phyloP scores from a whole-genome alignment of 2,329 filamentous ascomycete species.

The Davidsoniella neocaledoniae region DNA sequence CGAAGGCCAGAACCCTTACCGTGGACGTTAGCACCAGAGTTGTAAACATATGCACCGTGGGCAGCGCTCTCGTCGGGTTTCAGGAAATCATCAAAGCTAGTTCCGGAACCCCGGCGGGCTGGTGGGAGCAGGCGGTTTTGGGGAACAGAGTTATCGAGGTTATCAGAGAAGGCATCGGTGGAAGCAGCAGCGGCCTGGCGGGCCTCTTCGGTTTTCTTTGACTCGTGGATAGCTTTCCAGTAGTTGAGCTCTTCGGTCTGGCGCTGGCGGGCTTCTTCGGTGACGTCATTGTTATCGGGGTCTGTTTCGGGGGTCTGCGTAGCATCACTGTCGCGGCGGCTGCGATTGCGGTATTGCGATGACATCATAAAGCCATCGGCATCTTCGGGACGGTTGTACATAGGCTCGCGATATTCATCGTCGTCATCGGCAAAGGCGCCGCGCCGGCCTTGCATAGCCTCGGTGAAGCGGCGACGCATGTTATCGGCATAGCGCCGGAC shows the following conservation, averaged over 20 bases:
- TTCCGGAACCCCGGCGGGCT: slow-evolving; percentile 18
- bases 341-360: slow-evolving; percentile 24
- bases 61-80: slow-evolving; percentile 33
- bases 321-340: slow-evolving; percentile 20
- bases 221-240: slow-evolving; percentile 41
- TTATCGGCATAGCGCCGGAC: slow-evolving; percentile 44
- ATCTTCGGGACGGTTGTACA: slow-evolving; percentile 50
- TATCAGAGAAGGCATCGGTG: slow-evolving; percentile 13
- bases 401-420: slow-evolving; percentile 27
- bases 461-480: slow-evolving; percentile 42
- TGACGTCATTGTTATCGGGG: slow-evolving; percentile 32
- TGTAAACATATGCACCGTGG: slow-evolving; percentile 39
- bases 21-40: slow-evolving; percentile 33
- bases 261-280: slow-evolving; percentile 41
- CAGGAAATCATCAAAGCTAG: slow-evolving; percentile 44
- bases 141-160: too few species aligned
- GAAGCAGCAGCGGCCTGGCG: slow-evolving; percentile 6
- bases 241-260: slow-evolving; percentile 50
- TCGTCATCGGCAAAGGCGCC: slow-evolving; percentile 40
- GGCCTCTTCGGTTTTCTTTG: slow-evolving; percentile 26
- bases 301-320: slow-evolving; percentile 1
- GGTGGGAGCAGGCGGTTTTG: too few species aligned
- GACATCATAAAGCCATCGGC: slow-evolving; percentile 45
- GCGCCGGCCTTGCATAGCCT: slow-evolving; percentile 26
- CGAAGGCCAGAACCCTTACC: slow-evolving; percentile 27